These are phyloP conservation scores for Thraustochytrium sp. DNA, from an alignment of 352 stramenopile genomes.

Conservation along the genomic window DNA sequence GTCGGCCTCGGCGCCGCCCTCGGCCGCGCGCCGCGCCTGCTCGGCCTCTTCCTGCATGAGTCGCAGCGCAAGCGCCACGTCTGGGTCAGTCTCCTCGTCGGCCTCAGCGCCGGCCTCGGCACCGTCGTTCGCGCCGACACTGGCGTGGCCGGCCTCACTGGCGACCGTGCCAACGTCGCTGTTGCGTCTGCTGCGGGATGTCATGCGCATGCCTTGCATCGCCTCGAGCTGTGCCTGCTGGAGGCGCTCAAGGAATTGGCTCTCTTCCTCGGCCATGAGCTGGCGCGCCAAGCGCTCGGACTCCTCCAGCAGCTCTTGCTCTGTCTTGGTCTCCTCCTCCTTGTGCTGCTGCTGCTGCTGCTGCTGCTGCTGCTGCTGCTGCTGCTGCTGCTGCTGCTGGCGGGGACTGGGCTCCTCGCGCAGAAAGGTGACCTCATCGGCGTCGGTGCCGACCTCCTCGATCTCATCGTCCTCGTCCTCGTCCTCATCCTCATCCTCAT, in stretches of 20 bases:
- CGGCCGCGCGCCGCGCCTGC: neutral
- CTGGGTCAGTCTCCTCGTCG: neutral
- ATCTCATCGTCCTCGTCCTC: neutral
- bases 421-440: slow-evolving; percentile 57
- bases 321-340: slow-evolving; percentile 60
- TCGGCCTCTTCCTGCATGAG: neutral
- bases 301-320: slow-evolving; percentile 64
- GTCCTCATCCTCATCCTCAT: slow-evolving; percentile 34
- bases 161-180: no score
- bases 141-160: no score
- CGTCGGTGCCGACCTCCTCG: slow-evolving; percentile 55
- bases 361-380: slow-evolving; percentile 62
- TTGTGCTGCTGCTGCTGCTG: slow-evolving; percentile 74
- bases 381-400: slow-evolving; percentile 72
- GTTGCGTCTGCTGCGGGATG: neutral
- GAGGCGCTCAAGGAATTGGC: neutral
- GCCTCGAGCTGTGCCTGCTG: neutral
- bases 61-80: neutral
- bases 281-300: slow-evolving; percentile 57
- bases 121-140: neutral
- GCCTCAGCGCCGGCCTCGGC: neutral
- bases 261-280: slow-evolving; percentile 32
- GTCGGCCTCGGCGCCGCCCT: neutral
- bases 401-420: no score
- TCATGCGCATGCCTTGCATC: neutral